These are phyloP conservation scores for Erodium maritimum DNA, from an alignment of 345 rosid species.

Conservation along the genomic window DNA sequence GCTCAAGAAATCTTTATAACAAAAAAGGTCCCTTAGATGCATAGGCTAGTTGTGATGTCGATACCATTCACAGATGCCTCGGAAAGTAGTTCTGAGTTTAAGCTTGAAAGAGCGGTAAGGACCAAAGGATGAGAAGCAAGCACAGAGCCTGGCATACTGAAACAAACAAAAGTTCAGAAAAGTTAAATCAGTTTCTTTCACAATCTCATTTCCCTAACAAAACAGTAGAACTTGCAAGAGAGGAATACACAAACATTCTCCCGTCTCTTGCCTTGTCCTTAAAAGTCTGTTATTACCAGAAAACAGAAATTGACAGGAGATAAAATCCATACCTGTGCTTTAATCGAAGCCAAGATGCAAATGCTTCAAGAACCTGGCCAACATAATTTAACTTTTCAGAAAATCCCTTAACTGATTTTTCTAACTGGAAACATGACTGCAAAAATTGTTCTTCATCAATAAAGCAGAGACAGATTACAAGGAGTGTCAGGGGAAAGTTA, in stretches of 20 bases:
- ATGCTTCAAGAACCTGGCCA: slow-evolving; percentile 93
- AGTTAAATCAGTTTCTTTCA: neutral
- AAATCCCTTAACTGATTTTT: too few relatives aligned
- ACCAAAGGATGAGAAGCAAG: slow-evolving; percentile 90
- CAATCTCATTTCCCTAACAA: neutral
- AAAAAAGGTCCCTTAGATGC: slow-evolving; percentile 2
- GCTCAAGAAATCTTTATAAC: slow-evolving; percentile 1
- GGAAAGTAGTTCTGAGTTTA: slow-evolving; percentile 72
- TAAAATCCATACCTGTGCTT: slow-evolving; percentile 58
- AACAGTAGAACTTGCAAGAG: too few relatives aligned
- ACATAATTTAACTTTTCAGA: slow-evolving; percentile 3
- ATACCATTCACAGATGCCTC: slow-evolving; percentile 99
- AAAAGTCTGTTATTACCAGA: neutral
- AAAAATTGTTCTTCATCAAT: too few relatives aligned
- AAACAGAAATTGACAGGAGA: neutral
- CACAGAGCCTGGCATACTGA: slow-evolving; percentile 74
- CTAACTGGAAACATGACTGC: too few relatives aligned
- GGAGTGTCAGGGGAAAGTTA: too few relatives aligned
- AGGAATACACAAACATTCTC: neutral
- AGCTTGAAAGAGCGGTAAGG: slow-evolving; percentile 79
- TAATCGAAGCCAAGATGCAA: slow-evolving; percentile 95
- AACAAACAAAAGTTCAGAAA: slow-evolving; percentile 20
- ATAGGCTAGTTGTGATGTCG: slow-evolving; percentile 10
- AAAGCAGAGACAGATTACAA: too few relatives aligned
- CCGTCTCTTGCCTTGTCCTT: neutral